phyloP scores from a whole-genome alignment of 768 basidiomycete species.

The Naganishia vaughanmartiniae region DNA sequence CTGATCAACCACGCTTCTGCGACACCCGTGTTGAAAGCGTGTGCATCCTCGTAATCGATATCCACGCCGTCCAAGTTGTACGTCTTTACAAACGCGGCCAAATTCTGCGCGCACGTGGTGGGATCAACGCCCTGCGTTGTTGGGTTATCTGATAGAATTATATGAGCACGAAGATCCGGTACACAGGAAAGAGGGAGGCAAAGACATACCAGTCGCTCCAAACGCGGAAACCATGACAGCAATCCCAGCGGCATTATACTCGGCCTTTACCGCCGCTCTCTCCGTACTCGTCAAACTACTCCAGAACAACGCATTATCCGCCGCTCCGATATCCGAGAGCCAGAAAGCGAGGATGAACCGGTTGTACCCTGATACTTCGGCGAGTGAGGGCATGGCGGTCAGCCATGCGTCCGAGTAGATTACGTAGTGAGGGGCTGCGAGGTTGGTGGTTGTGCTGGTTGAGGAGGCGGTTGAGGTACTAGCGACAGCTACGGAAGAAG shows the following conservation, averaged over 20 bases:
- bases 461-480: not conserved
- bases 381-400: conserved; percentile 41
- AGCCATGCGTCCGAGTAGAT: conserved; percentile 49
- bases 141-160: conserved; percentile 55
- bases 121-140: conserved; percentile 65
- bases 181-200: no score
- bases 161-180: not conserved
- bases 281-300: not conserved
- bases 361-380: conserved; percentile 41
- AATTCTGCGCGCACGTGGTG: conserved; percentile 61
- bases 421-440: conserved; percentile 41
- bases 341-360: conserved; percentile 51
- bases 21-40: conserved; percentile 44
- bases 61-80: conserved; percentile 68
- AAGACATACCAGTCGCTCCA: conserved; percentile 55
- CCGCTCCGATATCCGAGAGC: conserved; percentile 45
- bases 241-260: conserved; percentile 63
- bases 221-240: conserved; percentile 66
- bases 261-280: conserved; percentile 54
- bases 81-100: conserved; percentile 66
- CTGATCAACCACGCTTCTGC: conserved; percentile 49
- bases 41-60: conserved; percentile 63
- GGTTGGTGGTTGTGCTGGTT: not conserved
- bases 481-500: not conserved
- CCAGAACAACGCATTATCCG: conserved; percentile 38